Evolutionary conservation across 805 yeast species (phyloP), one percentile per base, ranked within the genome.

Genomic region (Wickerhamiella lipophila): DNA sequence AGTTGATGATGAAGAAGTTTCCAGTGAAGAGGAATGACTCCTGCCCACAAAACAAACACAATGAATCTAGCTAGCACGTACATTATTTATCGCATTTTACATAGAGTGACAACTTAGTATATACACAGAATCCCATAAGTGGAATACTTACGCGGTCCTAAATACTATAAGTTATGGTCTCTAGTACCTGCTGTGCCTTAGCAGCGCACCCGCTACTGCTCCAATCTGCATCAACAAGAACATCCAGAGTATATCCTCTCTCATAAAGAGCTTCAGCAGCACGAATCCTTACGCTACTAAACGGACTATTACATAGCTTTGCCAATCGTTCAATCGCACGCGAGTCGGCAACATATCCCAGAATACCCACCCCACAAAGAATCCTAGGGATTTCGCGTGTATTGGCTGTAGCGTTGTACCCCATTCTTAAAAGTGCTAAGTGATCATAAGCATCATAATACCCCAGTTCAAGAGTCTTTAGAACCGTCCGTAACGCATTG

Each of bases 321-420:
- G 63, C 23, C 55, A 49, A 42, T 62, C 52, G 57, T 61, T 52
- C 26, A 38, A 36, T 9, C 43, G 46, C 53, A 18, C 55, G 46
- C 2, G 49, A 45, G 0, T 54, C 41, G 3, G 63, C 56, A 27
- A 79, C 49, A 39, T 64, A 63, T 5, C 70, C 71, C 53, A 79
- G 72, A 0, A 77, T 52, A 46, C 66, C 62, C 3, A 78, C 57
- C 0, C 73, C 71, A 12, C 67, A 55, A 0, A 60, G 55, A 1
- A 77, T 52, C 38, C 78, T 60, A 0, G 61, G 49, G 6, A 65
- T 41, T 46, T 68, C 69, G 4, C 67, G 58, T 1, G 77, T 73
- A 50, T 72, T 72, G 29, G 81, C 63, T 48, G 79, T 81, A 29
- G 77, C 60, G 57, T 81, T 81, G 64, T 70, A 77, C 4, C 74